A percentile compares a stretch with the other conserved stretches of the same genome.
Evolutionary conservation across 2,329 filamentous ascomycete species (phyloP).

Genomic region (Septoria petroselini): DNA sequence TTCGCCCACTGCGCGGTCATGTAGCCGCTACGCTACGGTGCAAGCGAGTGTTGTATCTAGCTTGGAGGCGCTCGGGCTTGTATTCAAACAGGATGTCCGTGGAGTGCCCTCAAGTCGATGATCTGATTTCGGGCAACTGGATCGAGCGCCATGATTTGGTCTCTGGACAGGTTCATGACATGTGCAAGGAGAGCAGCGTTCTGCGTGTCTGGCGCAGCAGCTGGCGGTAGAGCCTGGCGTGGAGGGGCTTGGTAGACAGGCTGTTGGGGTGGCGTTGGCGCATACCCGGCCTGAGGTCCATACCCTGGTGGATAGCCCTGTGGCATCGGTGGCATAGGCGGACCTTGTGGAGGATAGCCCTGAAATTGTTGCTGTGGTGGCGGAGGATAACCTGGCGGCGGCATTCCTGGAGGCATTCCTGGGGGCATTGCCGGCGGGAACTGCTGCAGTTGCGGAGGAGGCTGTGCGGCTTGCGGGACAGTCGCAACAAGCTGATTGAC

Average conservation of each 20-base stretch:
- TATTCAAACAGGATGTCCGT: constrained; percentile 38
- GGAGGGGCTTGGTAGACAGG: constrained; percentile 41
- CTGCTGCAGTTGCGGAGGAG: constrained; percentile 21
- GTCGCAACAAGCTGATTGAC: constrained; percentile 69
- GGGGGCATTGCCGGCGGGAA: constrained; percentile 23
- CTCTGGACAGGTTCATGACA: constrained; percentile 74
- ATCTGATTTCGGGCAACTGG: constrained; percentile 76
- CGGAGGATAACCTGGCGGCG: constrained; percentile 13
- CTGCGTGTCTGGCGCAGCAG: constrained; percentile 34
- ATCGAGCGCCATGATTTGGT: constrained; percentile 65
- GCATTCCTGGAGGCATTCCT: constrained; percentile 26
- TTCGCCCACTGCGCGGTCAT: too few species aligned
- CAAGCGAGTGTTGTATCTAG: too few species aligned
- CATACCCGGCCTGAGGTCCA: constrained; percentile 40
- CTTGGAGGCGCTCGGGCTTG: too few species aligned
- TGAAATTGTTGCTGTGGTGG: constrained; percentile 15
- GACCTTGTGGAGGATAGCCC: constrained; percentile 3
- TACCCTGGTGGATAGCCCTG: constrained; percentile 28
- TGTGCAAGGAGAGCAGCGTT: constrained; percentile 75
- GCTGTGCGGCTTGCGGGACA: constrained; percentile 37
- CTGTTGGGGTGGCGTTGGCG: constrained; percentile 46
- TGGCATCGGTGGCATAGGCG: constrained; percentile 18
- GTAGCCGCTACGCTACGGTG: too few species aligned
- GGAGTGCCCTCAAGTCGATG: constrained; percentile 67
- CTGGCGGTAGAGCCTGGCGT: constrained; percentile 43